Conservation (phyloP, 2,329 filamentous ascomycete genomes). For the Fusarium subglutinans region DNA sequence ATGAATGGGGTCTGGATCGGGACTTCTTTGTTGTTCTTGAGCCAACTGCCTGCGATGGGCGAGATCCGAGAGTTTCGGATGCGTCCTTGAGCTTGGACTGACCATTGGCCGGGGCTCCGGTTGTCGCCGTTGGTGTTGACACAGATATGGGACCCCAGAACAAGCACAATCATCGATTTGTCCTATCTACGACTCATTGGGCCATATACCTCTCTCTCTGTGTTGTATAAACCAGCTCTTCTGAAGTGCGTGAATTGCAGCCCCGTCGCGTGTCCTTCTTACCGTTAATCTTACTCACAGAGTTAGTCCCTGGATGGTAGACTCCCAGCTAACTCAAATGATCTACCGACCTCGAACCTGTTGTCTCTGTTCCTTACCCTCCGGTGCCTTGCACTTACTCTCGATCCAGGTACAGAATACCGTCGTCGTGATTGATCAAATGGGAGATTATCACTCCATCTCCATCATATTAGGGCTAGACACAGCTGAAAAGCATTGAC, state of each 20-base stretch:
- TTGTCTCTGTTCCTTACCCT: accelerated
- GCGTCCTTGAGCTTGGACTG: background rate
- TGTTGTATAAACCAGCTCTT: background rate
- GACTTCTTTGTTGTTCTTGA: background rate
- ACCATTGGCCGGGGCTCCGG: accelerated
- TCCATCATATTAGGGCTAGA: accelerated
- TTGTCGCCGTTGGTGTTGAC: accelerated
- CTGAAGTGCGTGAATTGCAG: background rate
- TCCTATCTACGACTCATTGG: accelerated
- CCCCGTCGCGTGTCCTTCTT: background rate
- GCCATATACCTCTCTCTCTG: accelerated
- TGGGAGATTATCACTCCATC: background rate
- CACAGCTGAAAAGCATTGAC: background rate
- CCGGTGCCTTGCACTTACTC: background rate
- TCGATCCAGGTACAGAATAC: too few relatives aligned
- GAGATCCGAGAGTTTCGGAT: background rate
- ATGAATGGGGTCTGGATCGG: background rate
- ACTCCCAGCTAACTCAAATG: too few relatives aligned
- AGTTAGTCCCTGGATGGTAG: too few relatives aligned
- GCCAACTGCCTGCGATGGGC: background rate
- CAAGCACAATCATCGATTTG: background rate
- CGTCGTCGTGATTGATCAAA: background rate
- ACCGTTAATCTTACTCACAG: too few relatives aligned
- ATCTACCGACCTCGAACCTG: background rate
- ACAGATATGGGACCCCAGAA: accelerated